A percentile compares a stretch with the other conserved stretches of the same genome.
Conservation (phyloP, 345 rosid species). For the Gossypium rotundifolium region DNA sequence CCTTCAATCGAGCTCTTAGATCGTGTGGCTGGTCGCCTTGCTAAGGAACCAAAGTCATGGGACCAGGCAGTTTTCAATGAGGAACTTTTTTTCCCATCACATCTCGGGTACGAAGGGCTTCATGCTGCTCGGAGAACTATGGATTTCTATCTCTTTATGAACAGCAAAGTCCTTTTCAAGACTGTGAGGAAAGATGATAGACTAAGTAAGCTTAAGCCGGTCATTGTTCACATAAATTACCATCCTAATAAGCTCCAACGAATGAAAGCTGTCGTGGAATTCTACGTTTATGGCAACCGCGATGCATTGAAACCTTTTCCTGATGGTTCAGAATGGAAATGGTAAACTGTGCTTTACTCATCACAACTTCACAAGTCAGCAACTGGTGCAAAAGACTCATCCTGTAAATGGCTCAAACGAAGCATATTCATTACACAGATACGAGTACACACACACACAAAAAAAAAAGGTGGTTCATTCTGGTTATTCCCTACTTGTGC, state of each 20-base stretch:
- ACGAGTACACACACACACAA: background rate
- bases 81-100: slow-evolving; percentile 84
- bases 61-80: slow-evolving; percentile 95
- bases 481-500: background rate
- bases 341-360: slow-evolving; percentile 25
- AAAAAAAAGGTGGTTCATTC: background rate
- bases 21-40: slow-evolving; percentile 71
- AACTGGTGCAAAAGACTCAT: no score
- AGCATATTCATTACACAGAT: background rate
- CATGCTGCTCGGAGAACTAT: slow-evolving; percentile 79
- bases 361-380: background rate
- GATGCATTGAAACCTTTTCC: slow-evolving; percentile 74
- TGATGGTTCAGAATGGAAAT: slow-evolving; percentile 52
- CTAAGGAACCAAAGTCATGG: slow-evolving; percentile 54
- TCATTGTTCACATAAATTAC: slow-evolving; percentile 69
- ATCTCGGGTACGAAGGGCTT: slow-evolving; percentile 70
- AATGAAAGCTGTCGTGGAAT: slow-evolving; percentile 71
- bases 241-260: slow-evolving; percentile 73
- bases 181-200: slow-evolving; percentile 64
- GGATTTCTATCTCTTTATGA: slow-evolving; percentile 86
- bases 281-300: slow-evolving; percentile 61
- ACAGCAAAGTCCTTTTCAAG: slow-evolving; percentile 92
- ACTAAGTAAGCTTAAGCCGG: slow-evolving; percentile 62
- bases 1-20: slow-evolving; percentile 87
- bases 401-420: background rate